Conservation (phyloP, 1,139 yeast genomes). For the Blastobotrys buckinghamii region DNA sequence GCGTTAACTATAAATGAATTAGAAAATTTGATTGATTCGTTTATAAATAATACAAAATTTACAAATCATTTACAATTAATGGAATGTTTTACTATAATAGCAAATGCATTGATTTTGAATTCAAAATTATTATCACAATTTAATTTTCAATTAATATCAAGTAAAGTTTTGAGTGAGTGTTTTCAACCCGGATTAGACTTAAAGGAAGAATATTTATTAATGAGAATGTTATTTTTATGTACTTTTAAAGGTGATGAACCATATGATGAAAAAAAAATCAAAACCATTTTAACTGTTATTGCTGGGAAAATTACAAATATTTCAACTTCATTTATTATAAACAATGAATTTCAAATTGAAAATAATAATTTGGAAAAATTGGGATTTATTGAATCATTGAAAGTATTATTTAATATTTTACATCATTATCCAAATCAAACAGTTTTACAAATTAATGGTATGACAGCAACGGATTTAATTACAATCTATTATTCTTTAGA, state of each 20-base stretch:
- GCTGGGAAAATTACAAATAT: constrained; percentile 12
- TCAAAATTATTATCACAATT: constrained; percentile 14
- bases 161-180: constrained; percentile 15
- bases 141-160: constrained; percentile 14
- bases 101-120: constrained; percentile 23
- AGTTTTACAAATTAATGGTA: constrained; percentile 12
- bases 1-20: constrained; percentile 10
- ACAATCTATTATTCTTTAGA: constrained; percentile 12
- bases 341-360: not conserved
- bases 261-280: constrained; percentile 12
- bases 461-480: constrained; percentile 13
- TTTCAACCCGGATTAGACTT: constrained; percentile 11
- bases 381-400: constrained; percentile 20
- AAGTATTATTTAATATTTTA: constrained; percentile 20
- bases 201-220: constrained; percentile 14
- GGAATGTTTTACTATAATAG: constrained; percentile 23
- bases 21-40: constrained; percentile 9
- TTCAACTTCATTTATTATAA: not conserved
- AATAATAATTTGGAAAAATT: constrained; percentile 9
- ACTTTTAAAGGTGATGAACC: constrained; percentile 18
- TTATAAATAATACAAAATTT: constrained; percentile 4
- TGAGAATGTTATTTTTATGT: constrained; percentile 20
- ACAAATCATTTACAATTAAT: constrained; percentile 10
- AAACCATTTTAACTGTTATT: constrained; percentile 15
- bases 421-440: constrained; percentile 19